These are phyloP conservation scores for Pseudogymnoascus sp. DNA, from an alignment of 2,329 filamentous ascomycete genomes.

Conservation along the genomic window DNA sequence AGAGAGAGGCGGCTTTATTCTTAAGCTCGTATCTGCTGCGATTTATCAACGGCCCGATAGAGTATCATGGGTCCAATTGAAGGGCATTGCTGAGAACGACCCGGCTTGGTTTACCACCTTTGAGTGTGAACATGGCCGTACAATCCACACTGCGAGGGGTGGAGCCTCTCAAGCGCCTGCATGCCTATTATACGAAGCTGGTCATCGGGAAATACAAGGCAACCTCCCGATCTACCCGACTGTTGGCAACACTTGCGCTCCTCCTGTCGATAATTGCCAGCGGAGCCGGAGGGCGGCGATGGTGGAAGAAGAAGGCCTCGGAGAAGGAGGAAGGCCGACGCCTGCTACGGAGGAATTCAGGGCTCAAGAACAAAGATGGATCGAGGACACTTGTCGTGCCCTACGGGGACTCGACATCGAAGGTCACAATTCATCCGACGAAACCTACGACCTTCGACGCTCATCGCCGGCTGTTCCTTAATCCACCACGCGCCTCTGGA, in stretches of 20 bases:
- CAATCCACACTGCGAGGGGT: conserved; percentile 74
- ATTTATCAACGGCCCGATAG: background rate
- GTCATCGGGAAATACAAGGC: conserved; percentile 47
- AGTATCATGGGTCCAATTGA: conserved; percentile 1
- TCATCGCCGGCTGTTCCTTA: conserved; percentile 84
- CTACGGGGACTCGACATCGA: conserved; percentile 78
- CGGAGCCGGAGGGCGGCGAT: conserved; percentile 68
- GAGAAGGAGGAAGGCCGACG: conserved; percentile 78
- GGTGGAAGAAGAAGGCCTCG: conserved; percentile 63
- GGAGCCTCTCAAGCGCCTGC: conserved; percentile 55
- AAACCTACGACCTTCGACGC: conserved; percentile 94
- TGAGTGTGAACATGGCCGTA: conserved; percentile 55
- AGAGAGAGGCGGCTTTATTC: background rate
- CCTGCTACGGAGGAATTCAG: conserved; percentile 83
- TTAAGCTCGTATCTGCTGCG: background rate
- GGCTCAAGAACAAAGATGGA: conserved; percentile 87
- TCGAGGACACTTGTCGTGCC: conserved; percentile 92
- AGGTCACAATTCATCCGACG: conserved; percentile 83
- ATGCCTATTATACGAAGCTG: conserved; percentile 49
- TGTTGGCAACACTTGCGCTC: conserved; percentile 69
- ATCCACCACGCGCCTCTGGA: conserved; percentile 76
- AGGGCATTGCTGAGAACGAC: conserved; percentile 12
- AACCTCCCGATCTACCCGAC: conserved; percentile 61
- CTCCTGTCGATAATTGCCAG: conserved; percentile 69
- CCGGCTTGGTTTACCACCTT: background rate